Percentiles rank a stretch among this genome's conserved stretches.
Conservation (phyloP, 1,139 yeast species). For the Geotrichum aggregatum region DNA sequence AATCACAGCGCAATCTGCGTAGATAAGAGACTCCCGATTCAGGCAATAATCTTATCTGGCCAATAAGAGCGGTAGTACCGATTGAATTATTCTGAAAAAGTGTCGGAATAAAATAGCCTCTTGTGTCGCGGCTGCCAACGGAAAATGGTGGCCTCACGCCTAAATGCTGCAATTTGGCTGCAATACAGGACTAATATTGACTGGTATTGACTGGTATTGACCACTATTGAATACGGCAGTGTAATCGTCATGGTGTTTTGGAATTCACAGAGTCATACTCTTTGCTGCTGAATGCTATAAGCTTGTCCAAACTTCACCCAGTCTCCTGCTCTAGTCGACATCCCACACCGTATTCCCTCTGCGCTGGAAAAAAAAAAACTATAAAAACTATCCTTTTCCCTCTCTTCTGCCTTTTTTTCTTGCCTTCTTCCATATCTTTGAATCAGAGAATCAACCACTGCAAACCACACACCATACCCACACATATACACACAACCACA, state of each 20-base stretch:
- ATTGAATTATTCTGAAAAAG: slow-evolving; percentile 6
- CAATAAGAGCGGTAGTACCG: not conserved
- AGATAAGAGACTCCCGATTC: slow-evolving; percentile 1
- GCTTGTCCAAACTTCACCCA: too few species aligned
- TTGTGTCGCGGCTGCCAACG: not conserved
- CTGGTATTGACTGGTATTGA: too few species aligned
- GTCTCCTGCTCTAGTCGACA: too few species aligned
- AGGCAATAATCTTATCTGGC: slow-evolving; percentile 6
- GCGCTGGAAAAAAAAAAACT: too few species aligned
- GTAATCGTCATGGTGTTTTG: too few species aligned
- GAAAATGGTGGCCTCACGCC: too few species aligned
- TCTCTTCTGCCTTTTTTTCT: not conserved
- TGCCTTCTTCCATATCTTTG: not conserved
- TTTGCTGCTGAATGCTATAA: too few species aligned
- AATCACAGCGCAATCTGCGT: not conserved
- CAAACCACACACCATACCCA: not conserved
- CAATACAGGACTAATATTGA: too few species aligned
- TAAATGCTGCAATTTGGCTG: too few species aligned
- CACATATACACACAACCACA: not conserved
- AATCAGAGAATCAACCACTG: not conserved
- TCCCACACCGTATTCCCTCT: too few species aligned
- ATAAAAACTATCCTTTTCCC: slow-evolving; percentile 2
- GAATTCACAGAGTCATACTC: too few species aligned
- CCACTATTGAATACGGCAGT: too few species aligned
- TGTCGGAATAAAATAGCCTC: slow-evolving; percentile 10